Evolutionary conservation across 176 grass and related monocot species (phyloP), one percentile per base, ranked within the genome.

Genomic region (Dactylis glomerata): DNA sequence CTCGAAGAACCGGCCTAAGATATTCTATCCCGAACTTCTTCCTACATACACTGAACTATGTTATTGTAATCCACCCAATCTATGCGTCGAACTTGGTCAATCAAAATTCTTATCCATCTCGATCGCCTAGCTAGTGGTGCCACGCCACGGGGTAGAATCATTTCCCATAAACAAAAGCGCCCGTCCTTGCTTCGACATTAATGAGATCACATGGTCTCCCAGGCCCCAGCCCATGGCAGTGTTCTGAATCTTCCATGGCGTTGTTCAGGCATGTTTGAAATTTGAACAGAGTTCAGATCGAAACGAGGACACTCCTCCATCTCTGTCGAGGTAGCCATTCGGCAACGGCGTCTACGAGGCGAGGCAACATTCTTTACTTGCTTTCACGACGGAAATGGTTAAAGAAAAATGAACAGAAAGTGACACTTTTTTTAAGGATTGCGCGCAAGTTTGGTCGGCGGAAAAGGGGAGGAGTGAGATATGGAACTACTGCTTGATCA

Each of bases 161-260:
- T 49, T 52, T 73, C 8, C 28, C 10, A 63, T 71, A 76, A 89
- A 89, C 61, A 37, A 37, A 83, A 1, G 68, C 14, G 24, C 74
- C 52, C 10, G 40, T 51, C 4, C 33, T 45, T 23, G 55, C 27
- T 56, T 88, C 16, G 71, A 19, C 36, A 86, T 89, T 73, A 89
- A 92, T 83, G 84, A 24, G 75, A 70, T 14, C 91, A 89, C 91
- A 87, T 84, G 87, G 87, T 17, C 66, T 12, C 5, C 3, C 57
- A n/a, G 77, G n/a, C n/a, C n/a, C n/a, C n/a, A n/a, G n/a, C n/a
- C n/a, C n/a, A n/a, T 49, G 47, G 38, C 57, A 65, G 78, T 24
- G 64, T 73, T 47, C 36, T 65, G 41, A 23, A 66, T 17, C 26
- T 37, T 11, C 74, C 45, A 16, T 31, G 20, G 30, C 42, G n/a